Evolutionary conservation across 495 filamentous ascomycete species (phyloP).

Genomic region (Venustampulla echinocandica): DNA sequence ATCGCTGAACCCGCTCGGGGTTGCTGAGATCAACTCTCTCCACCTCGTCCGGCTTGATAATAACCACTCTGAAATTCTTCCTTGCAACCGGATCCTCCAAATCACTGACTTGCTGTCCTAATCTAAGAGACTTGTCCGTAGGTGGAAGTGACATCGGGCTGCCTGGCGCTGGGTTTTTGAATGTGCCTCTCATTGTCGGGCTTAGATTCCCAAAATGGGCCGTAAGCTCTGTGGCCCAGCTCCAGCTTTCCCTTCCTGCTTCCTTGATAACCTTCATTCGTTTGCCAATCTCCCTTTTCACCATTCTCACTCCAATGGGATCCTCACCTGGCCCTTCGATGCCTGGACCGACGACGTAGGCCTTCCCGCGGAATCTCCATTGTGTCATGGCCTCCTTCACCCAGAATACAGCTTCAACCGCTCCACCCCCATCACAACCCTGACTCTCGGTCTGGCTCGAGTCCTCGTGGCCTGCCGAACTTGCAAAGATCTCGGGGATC

Average conservation of each 20-base stretch:
- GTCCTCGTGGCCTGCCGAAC: conserved; percentile 27
- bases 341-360: conserved; percentile 56
- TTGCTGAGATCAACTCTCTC: conserved; percentile 68
- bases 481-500: conserved; percentile 53
- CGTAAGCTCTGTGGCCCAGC: conserved; percentile 67
- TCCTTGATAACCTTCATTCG: conserved; percentile 24
- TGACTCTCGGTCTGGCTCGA: conserved; percentile 29
- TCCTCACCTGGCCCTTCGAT: conserved; percentile 39
- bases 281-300: conserved; percentile 39
- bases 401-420: conserved; percentile 83
- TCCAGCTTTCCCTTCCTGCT: conserved; percentile 38
- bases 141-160: conserved; percentile 35
- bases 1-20: conserved; percentile 52
- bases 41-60: conserved; percentile 70
- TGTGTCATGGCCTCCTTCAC: conserved; percentile 58
- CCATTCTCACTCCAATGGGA: conserved; percentile 35
- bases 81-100: conserved; percentile 53
- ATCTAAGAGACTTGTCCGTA: conserved; percentile 37
- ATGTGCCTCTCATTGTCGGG: conserved; percentile 70
- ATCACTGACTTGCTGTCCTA: conserved; percentile 62
- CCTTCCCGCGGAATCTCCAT: conserved; percentile 74
- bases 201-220: conserved; percentile 81
- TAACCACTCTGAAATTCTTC: conserved; percentile 74
- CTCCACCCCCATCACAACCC: conserved; percentile 54
- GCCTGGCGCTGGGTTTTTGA: conserved; percentile 71